These are phyloP conservation scores for Taphrina communis DNA, from an alignment of 1,139 yeast species.

Conservation along the genomic window DNA sequence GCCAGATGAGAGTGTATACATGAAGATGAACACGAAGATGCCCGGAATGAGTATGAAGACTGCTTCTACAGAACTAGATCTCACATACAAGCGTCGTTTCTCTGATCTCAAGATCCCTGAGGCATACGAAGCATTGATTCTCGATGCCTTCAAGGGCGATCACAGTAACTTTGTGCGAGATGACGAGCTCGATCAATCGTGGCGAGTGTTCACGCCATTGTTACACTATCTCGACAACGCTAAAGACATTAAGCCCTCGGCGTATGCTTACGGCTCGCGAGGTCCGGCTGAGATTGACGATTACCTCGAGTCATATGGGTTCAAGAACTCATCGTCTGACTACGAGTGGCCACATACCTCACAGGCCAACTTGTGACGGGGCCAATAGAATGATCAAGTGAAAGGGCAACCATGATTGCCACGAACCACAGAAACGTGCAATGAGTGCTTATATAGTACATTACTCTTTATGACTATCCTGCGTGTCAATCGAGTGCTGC, in stretches of 20 bases:
- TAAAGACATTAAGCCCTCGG: conserved; percentile 55
- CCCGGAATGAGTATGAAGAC: conserved; percentile 89
- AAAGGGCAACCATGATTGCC: too few species aligned
- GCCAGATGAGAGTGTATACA: conserved; percentile 91
- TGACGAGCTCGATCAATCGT: conserved; percentile 91
- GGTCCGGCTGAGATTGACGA: conserved; percentile 74
- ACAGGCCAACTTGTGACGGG: conserved; percentile 10
- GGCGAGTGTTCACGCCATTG: conserved; percentile 92
- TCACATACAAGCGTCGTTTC: conserved; percentile 82
- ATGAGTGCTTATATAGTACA: conserved; percentile 10
- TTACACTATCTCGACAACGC: conserved; percentile 74
- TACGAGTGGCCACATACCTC: conserved; percentile 73
- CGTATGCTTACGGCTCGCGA: conserved; percentile 90
- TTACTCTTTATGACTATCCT: conserved; percentile 3
- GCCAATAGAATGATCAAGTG: too few species aligned
- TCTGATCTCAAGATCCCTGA: conserved; percentile 85
- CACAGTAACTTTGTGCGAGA: conserved; percentile 98
- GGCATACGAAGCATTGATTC: conserved; percentile 93
- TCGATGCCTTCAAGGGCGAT: conserved; percentile 89
- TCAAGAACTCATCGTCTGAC: conserved; percentile 63
- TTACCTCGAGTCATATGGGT: conserved; percentile 73
- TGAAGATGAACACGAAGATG: conserved; percentile 88
- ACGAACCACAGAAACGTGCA: not conserved
- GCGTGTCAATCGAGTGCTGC: too few species aligned
- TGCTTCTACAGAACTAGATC: conserved; percentile 84